Evolutionary conservation across 805 yeast species (phyloP).

Genomic region (Candida ponderosae): DNA sequence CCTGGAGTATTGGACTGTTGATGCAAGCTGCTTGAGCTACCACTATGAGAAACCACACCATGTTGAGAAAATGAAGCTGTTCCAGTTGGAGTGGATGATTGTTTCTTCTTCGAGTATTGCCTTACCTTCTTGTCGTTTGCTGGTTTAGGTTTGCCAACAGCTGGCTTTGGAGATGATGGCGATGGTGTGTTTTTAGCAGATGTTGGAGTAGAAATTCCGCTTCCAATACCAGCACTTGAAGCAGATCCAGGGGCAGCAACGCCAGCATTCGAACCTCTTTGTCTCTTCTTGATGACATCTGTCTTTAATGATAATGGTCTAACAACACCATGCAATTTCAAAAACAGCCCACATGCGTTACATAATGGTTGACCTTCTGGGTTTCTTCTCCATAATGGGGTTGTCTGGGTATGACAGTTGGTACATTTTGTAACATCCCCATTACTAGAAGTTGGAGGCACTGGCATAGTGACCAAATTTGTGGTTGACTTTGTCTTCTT

Average conservation of each 20-base stretch:
- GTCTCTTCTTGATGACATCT: conserved; percentile 88
- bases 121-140: neutral
- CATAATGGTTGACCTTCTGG: conserved; percentile 90
- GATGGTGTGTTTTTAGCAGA: neutral
- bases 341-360: conserved; percentile 92
- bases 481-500: neutral
- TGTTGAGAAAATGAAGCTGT: too few relatives aligned
- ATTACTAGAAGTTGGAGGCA: too few relatives aligned
- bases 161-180: neutral
- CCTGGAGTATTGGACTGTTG: neutral
- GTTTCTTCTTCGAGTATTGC: neutral
- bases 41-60: too few relatives aligned
- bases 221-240: too few relatives aligned
- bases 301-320: conserved; percentile 87
- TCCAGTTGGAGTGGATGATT: neutral
- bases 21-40: too few relatives aligned
- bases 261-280: conserved; percentile 37
- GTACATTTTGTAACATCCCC: conserved; percentile 41
- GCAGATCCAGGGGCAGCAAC: neutral
- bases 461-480: too few relatives aligned
- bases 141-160: neutral
- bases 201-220: neutral
- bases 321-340: conserved; percentile 91
- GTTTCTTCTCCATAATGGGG: conserved; percentile 93
- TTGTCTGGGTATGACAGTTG: conserved; percentile 85